These are phyloP conservation scores for Syzygium jambos DNA, from an alignment of 345 rosid species.

Conservation along the genomic window DNA sequence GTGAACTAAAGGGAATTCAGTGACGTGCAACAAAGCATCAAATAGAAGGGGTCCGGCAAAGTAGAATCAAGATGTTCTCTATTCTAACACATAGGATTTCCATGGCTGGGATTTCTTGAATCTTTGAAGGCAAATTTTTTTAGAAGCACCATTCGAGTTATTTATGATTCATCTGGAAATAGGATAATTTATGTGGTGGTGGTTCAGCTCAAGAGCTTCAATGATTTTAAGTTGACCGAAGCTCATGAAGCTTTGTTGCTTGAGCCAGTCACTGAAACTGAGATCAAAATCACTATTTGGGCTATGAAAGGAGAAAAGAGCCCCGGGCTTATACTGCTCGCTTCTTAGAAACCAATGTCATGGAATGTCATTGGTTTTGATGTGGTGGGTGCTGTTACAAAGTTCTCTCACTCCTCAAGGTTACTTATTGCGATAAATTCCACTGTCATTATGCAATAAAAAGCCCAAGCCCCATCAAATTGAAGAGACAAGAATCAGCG, in stretches of 20 bases:
- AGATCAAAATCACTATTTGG: not conserved
- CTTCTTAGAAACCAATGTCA: not conserved
- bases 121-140: not conserved
- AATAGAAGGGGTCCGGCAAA: not conserved
- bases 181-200: not conserved
- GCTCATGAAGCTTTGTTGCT: not conserved
- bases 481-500: no score
- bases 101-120: not conserved
- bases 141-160: not conserved
- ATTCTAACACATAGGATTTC: not conserved
- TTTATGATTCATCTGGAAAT: not conserved
- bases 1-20: not conserved
- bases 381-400: not conserved
- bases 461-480: no score
- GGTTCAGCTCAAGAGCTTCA: not conserved
- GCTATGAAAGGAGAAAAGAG: not conserved
- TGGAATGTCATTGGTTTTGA: not conserved
- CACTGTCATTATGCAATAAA: not conserved
- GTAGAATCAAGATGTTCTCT: not conserved
- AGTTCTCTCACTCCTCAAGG: not conserved
- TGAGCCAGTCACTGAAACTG: not conserved
- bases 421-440: not conserved
- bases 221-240: not conserved
- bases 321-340: not conserved
- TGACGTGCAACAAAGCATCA: not conserved